Evolutionary conservation across 352 stramenopile genomes (phyloP).

Genomic region (Phytophthora cactorum): DNA sequence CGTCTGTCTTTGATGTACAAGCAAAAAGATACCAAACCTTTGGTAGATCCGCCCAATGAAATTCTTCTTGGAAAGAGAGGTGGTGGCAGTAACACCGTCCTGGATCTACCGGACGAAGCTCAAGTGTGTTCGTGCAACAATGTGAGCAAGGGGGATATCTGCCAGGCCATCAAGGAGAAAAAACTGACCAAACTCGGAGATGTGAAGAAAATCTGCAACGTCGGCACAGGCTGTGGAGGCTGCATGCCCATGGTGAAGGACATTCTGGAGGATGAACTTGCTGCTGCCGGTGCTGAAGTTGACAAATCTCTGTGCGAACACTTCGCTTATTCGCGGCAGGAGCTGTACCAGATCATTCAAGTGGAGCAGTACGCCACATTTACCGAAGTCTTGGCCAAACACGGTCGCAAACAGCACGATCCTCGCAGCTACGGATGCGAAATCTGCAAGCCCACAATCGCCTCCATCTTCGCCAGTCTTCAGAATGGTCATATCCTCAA

Average conservation of each 20-base stretch:
- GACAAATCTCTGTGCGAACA: conserved; percentile 93
- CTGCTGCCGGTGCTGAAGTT: conserved; percentile 83
- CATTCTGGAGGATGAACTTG: conserved; percentile 84
- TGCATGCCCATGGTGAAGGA: conserved; percentile 92
- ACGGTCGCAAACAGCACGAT: conserved; percentile 64
- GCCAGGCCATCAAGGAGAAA: conserved; percentile 69
- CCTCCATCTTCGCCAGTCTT: conserved; percentile 90
- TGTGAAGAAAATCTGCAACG: conserved; percentile 89
- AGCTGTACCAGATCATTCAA: conserved; percentile 90
- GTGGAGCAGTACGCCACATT: conserved; percentile 89
- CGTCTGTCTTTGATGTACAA: conserved; percentile 72
- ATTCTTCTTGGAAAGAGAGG: conserved; percentile 66
- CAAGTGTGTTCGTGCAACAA: conserved; percentile 95
- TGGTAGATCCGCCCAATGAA: conserved; percentile 56
- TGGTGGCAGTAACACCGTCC: conserved; percentile 38
- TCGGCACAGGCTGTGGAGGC: conserved; percentile 89
- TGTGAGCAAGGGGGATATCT: conserved; percentile 87
- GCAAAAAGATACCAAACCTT: conserved; percentile 55
- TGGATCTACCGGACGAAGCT: conserved; percentile 76
- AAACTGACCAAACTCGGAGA: conserved; percentile 73
- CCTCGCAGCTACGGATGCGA: conserved; percentile 83
- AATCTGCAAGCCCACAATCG: conserved; percentile 93
- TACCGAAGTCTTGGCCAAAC: conserved; percentile 82
- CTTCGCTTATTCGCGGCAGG: conserved; percentile 89
- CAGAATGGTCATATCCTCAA: conserved; percentile 90